A percentile compares a stretch with the other conserved stretches of the same genome.
Evolutionary conservation across 108 stramenopile genomes (phyloP).

Genomic region (Aurantiochytrium sp.): DNA sequence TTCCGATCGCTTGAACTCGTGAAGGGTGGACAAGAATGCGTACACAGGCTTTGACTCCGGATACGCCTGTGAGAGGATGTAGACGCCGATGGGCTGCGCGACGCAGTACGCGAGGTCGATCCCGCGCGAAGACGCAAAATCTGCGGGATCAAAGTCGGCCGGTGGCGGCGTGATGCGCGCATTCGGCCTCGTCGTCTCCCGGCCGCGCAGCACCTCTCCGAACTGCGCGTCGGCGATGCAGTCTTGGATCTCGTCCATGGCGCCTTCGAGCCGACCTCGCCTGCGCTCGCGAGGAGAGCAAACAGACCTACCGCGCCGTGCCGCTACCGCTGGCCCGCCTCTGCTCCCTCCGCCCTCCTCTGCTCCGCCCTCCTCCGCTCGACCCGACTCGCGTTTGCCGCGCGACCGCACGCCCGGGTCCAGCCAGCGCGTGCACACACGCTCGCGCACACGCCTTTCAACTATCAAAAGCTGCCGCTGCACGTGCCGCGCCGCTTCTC

Average conservation of each 20-base stretch:
- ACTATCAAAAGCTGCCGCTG: too few relatives aligned
- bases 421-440: too few relatives aligned
- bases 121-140: not conserved
- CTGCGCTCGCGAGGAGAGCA: too few relatives aligned
- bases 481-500: too few relatives aligned
- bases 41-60: not conserved
- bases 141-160: not conserved
- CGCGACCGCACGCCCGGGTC: too few relatives aligned
- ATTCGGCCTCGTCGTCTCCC: conserved; percentile 5
- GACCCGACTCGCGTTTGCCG: too few relatives aligned
- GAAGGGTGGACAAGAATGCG: not conserved
- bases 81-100: not conserved
- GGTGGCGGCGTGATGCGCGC: not conserved
- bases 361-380: too few relatives aligned
- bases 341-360: too few relatives aligned
- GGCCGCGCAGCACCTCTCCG: not conserved
- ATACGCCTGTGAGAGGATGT: not conserved
- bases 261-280: too few relatives aligned
- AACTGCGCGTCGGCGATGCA: conserved; percentile 16
- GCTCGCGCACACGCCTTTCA: too few relatives aligned
- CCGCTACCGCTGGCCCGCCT: too few relatives aligned
- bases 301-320: too few relatives aligned
- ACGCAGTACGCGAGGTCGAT: not conserved
- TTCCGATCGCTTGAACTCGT: not conserved
- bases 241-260: conserved; percentile 17